phyloP scores from a whole-genome alignment of 495 filamentous ascomycete genomes.

The Pseudoneurospora amorphoporcata region DNA sequence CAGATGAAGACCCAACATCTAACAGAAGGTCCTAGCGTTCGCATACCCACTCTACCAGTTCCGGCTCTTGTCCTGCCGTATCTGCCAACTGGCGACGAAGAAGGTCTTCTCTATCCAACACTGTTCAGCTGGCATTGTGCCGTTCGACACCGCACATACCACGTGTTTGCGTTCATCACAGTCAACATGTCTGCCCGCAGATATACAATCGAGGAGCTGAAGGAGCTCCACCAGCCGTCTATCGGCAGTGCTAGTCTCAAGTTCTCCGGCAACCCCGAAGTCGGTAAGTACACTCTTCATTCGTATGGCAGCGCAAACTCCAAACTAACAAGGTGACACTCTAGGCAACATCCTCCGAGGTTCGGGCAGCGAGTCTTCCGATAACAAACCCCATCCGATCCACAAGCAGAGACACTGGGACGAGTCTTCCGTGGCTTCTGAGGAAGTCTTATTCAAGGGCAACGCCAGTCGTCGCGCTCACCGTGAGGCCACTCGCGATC shows the following conservation, averaged over 20 bases:
- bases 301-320: background rate
- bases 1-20: conserved; percentile 28
- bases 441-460: conserved; percentile 22
- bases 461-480: conserved; percentile 15
- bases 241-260: conserved; percentile 2
- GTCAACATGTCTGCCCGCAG: conserved; percentile 24
- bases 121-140: conserved; percentile 22
- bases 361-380: conserved; percentile 11
- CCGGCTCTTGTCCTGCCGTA: conserved; percentile 10
- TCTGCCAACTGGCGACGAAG: conserved; percentile 2
- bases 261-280: conserved; percentile 20
- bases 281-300: conserved; percentile 20
- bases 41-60: conserved; percentile 10
- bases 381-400: conserved; percentile 1
- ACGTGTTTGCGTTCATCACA: conserved; percentile 21
- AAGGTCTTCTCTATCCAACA: conserved; percentile 9
- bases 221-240: conserved; percentile 16
- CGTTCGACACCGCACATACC: conserved; percentile 18
- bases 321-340: conserved; percentile 5
- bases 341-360: conserved; percentile 19
- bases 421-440: conserved; percentile 18
- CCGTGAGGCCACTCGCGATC: background rate
- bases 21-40: conserved; percentile 11
- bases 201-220: conserved; percentile 30
- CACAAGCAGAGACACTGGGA: conserved; percentile 18